Evolutionary conservation across 805 yeast species (phyloP).

Genomic region (Scheffersomyces lignosus): DNA sequence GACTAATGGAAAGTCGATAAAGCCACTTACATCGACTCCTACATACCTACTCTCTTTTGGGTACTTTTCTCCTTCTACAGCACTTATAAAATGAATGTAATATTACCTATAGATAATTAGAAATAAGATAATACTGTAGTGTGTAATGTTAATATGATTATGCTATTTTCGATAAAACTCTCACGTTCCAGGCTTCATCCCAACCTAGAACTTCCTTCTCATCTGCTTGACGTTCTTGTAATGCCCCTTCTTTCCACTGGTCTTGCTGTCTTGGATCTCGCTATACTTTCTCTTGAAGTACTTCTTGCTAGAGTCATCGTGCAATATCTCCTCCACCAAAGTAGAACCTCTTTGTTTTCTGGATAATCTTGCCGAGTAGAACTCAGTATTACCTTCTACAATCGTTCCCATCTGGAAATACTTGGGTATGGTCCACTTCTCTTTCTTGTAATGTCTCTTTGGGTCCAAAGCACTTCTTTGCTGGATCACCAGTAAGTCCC

Average conservation of each 20-base stretch:
- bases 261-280: conserved; percentile 68
- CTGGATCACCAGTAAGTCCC: conserved; percentile 76
- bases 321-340: conserved; percentile 78
- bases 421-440: conserved; percentile 73
- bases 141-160: no score
- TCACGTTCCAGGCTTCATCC: no score
- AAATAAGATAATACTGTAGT: no score
- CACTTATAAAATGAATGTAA: no score
- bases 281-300: conserved; percentile 84
- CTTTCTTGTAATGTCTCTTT: conserved; percentile 90
- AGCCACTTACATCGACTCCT: no score
- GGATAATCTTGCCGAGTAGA: conserved; percentile 62
- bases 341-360: conserved; percentile 75
- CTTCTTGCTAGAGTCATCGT: conserved; percentile 64
- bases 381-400: conserved; percentile 79
- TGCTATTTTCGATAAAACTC: no score
- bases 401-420: conserved; percentile 88
- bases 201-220: conserved; percentile 51
- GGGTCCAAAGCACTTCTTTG: conserved; percentile 93
- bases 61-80: no score
- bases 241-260: conserved; percentile 65
- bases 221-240: conserved; percentile 62
- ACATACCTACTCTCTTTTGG: no score
- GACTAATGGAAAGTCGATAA: no score
- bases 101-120: no score